Base-by-base conservation (phyloP, 352 stramenopile genomes). In the Phytophthora pseudosyringae region DNA sequence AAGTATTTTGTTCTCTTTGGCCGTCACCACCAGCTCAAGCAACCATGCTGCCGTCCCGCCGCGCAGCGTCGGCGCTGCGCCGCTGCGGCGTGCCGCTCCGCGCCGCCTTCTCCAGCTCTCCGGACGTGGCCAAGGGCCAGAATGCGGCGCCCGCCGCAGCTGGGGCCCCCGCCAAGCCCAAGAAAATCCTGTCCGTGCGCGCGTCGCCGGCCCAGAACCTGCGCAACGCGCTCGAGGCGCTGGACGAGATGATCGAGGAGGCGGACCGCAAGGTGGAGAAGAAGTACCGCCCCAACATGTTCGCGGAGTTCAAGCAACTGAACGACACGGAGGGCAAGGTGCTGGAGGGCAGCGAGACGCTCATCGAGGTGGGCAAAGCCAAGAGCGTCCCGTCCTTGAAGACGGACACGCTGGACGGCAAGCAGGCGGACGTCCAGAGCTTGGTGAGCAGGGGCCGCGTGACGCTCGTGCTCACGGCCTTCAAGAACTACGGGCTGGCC, bases 251-350 rank as follows among this genome's bases (percentile, higher is more conserved):
- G 78, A 86, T 95, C 39, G 80, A 93, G 44, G 87, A 95, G 52
- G 86, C 86, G 10, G 87, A 93, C 55, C 86, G 86, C 67, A 95
- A 95, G 62, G 69, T 89, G 25, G 83, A 86, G 66, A 93, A 93
- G 67, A 90, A 93, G 67, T 95, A 95, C 71, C 72, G 86, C 1
- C 88, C 88, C 53, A 93, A 95, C 54, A 93, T 93, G 78, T 94
- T 95, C 50, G 84, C 73, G 50, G 88, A 95, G 73, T 94, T 94
- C 71, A 95, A 95, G 73, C 76, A 91, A 70, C 86, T 93, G 61
- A 95, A 95, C 71, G 88, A 95, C 65, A 95, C 82, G 41, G 75
- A 90, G 40, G 88, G 88, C 25, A 95, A 95, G 69, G 75, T 92
- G 26, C 50, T 84, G 8, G 77, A 80, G 28, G 86, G 82, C 0